A percentile compares a stretch with the other conserved stretches of the same genome.
Evolutionary conservation across 164 flowering plant species (phyloP).

Genomic region (Chimonanthus salicifolius): DNA sequence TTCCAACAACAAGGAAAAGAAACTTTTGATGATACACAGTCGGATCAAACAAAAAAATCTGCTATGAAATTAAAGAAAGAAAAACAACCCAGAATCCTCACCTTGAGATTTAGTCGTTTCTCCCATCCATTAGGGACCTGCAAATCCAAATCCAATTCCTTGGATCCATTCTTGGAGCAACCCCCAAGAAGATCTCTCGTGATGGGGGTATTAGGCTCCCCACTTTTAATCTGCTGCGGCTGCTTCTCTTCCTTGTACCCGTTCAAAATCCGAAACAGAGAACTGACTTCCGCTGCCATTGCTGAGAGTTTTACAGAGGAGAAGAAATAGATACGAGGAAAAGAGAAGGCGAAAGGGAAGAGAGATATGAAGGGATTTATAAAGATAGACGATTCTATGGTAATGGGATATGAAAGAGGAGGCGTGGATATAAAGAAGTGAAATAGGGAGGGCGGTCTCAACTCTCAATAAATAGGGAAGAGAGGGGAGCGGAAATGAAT

Average conservation of each 20-base stretch:
- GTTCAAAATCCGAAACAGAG: constrained; percentile 30
- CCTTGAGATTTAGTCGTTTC: constrained; percentile 29
- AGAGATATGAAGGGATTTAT: neutral
- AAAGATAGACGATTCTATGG: too few species aligned
- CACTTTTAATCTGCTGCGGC: neutral
- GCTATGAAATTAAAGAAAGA: too few species aligned
- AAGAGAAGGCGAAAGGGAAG: neutral
- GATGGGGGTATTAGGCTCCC: constrained; percentile 24
- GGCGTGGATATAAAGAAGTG: too few species aligned
- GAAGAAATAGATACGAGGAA: neutral
- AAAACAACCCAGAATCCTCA: neutral
- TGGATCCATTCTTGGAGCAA: constrained; percentile 27
- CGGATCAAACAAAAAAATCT: too few species aligned
- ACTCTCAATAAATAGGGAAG: neutral
- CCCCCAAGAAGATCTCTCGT: constrained; percentile 74
- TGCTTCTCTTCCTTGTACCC: constrained; percentile 31
- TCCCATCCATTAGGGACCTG: constrained; percentile 57
- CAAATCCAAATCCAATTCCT: constrained; percentile 76
- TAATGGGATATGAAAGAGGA: too few species aligned
- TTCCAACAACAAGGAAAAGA: neutral
- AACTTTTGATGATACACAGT: too few species aligned
- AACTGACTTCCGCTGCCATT: constrained; percentile 78
- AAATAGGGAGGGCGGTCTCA: too few species aligned
- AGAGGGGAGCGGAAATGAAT: neutral
- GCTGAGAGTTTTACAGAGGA: neutral